Evolutionary conservation across 2,329 filamentous ascomycete genomes (phyloP), one percentile per base, ranked within the genome.

Genomic region (Claviceps sp.): DNA sequence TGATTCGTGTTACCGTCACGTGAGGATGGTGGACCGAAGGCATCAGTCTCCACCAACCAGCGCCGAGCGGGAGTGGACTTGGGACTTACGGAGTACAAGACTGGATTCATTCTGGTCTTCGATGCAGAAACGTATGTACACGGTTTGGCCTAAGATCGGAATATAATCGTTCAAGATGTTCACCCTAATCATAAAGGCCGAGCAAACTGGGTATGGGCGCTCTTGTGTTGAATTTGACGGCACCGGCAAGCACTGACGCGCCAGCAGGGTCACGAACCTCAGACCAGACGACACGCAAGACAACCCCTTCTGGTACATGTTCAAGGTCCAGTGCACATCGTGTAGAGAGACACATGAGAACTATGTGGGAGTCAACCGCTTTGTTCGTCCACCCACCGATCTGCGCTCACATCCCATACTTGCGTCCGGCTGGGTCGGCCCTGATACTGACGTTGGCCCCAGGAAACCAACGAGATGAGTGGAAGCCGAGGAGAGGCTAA

Each of bases 271-370:
- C 54, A 96, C 89, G 54, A 86, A 93, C 62, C 81, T 98, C 59
- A 84, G 84, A 52, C 93, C 93, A 7, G 75, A 83, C 59, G 93
- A 98, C 67, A 89, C 83, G 6, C 73, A 83, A 60, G 87, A 87
- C 18, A 79, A 78, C 54, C 88, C 89, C 4, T 98, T 96, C 73
- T 95, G 85, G 78, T 98, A 95, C 72, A 96, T 88, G 49, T 97
- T 98, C 79, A 93, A 87, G 65, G 91, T 98, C 38, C 88, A 96
- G 74, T 98, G 93, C 71, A 96, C 89, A n/a, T 95, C 90, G 51
- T 98, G 93, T 69, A 83, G 89, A 55, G 93, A 98, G 68, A 83
- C 78, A 1, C 90, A 98, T 66, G 78, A 85, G 11, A 98, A 96
- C 61, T 83, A 80, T 71, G 81, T 98, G 50, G 85, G 83, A 52